These are phyloP conservation scores for Podospora appendiculata DNA, from an alignment of 495 filamentous ascomycete genomes.

Conservation along the genomic window DNA sequence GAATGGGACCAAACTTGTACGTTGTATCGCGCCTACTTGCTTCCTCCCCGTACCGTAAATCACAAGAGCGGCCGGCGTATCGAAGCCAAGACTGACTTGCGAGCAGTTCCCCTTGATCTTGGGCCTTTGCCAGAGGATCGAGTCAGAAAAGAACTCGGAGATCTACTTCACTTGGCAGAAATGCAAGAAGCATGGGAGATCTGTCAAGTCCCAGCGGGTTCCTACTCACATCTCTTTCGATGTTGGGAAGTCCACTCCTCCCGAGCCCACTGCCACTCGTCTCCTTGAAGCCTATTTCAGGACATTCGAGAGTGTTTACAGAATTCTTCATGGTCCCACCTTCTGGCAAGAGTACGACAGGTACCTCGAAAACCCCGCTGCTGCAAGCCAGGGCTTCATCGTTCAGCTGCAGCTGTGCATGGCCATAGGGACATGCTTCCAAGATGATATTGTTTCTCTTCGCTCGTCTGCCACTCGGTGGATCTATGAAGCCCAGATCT, in stretches of 20 bases:
- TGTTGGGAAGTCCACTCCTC: conserved; percentile 24
- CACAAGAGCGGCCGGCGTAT: no score
- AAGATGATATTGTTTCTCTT: conserved; percentile 40
- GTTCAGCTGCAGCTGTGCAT: conserved; percentile 58
- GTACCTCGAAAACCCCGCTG: conserved; percentile 29
- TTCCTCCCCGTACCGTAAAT: not conserved
- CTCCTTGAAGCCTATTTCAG: conserved; percentile 45
- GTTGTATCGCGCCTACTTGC: conserved; percentile 3
- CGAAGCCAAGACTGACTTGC: conserved; percentile 4
- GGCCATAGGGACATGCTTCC: conserved; percentile 50
- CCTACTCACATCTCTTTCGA: conserved; percentile 21
- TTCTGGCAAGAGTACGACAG: conserved; percentile 44
- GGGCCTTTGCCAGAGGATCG: conserved; percentile 26
- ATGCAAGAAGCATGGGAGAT: conserved; percentile 39
- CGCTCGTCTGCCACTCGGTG: conserved; percentile 50
- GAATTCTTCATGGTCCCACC: conserved; percentile 43
- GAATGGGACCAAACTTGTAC: conserved; percentile 27
- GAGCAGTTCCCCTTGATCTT: conserved; percentile 37
- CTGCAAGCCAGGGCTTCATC: conserved; percentile 34
- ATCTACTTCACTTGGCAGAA: conserved; percentile 25
- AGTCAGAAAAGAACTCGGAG: conserved; percentile 32
- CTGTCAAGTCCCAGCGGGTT: conserved; percentile 35
- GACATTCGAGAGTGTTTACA: conserved; percentile 44
- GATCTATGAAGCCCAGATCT: conserved; percentile 56
- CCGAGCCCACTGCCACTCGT: conserved; percentile 34